Base-by-base conservation (phyloP, 805 yeast genomes). In the baker's yeast (Saccharomyces cerevisiae) region DNA sequence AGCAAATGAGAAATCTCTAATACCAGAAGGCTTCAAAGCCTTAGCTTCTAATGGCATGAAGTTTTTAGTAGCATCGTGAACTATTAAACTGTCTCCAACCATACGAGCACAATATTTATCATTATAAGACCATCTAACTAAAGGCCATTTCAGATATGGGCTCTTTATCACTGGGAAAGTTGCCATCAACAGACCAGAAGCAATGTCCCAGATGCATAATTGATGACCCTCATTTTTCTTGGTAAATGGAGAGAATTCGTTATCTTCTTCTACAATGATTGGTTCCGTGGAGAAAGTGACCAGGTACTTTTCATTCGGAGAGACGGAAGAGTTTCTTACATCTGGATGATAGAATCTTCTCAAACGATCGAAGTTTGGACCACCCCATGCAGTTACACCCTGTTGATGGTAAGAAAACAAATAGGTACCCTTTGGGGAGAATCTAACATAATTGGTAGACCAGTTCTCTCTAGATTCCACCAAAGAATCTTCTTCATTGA, bases 341-440 rank as follows among this genome's bases (percentile, higher is more conserved):
- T 89, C 89, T 55, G 89, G 91, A 70, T 94, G 99, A 57, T 84
- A 79, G 68, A 87, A 89, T 72, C 89, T 84, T 64, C 79, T 82
- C 62, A 89, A 76, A 64, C 87, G 79, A 59, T 79, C 82, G 68
- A 89, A 89, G 49, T 80, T 77, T 53, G 81, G 80, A 57, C 98
- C 97, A 68, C 98, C 99, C 96, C 97, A 94, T 28, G 92, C 81
- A 70, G 89, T 95, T 54, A 90, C 83, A 78, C 98, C 98, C 73
- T 89, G 96, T 51, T 89, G 89, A 73, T 92, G 97, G 63, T 90
- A 79, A 0, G 97, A 85, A 63, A 88, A 82, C 59, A 92, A 73
- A 67, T 83, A 91, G 11, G 92, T 83, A 71, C 99, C 99, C 73
- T 83, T 84, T 67, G 97, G 96, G 50, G 98, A 89, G 76, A 90